These are phyloP conservation scores for Neurospora sp. DNA, from an alignment of 495 filamentous ascomycete genomes.

Conservation along the genomic window DNA sequence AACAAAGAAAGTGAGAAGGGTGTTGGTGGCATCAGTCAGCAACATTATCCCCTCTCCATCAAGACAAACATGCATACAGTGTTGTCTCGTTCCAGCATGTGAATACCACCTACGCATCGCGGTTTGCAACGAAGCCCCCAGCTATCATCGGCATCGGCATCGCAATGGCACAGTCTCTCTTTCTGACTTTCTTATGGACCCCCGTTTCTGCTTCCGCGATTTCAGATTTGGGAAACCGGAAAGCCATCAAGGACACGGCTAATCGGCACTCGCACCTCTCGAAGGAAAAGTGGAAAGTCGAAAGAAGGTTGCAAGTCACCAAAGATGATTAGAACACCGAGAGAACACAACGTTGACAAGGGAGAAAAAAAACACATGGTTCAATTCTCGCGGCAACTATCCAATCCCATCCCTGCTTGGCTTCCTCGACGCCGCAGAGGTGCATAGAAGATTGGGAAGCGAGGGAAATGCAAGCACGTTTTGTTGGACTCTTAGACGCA, in stretches of 20 bases:
- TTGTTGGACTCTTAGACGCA: too few species aligned
- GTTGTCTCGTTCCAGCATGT: not conserved
- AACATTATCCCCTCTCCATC: not conserved
- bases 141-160: too few species aligned
- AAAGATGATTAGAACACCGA: too few species aligned
- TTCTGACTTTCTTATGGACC: too few species aligned
- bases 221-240: too few species aligned
- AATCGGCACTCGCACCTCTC: not conserved
- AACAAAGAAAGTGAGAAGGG: not conserved
- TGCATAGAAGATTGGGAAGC: not conserved
- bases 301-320: not conserved
- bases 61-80: too few species aligned
- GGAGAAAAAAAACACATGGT: not conserved
- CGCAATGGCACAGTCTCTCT: too few species aligned
- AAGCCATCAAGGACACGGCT: not conserved
- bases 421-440: not conserved
- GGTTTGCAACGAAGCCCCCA: too few species aligned
- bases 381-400: not conserved
- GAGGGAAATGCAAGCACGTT: too few species aligned
- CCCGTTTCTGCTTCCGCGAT: too few species aligned
- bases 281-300: not conserved
- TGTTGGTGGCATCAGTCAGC: not conserved
- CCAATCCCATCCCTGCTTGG: not conserved
- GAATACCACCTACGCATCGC: too few species aligned
- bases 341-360: not conserved